Evolutionary conservation across 2,329 filamentous ascomycete species (phyloP), one percentile per base, ranked within the genome.

Genomic region (Periconia sp.): DNA sequence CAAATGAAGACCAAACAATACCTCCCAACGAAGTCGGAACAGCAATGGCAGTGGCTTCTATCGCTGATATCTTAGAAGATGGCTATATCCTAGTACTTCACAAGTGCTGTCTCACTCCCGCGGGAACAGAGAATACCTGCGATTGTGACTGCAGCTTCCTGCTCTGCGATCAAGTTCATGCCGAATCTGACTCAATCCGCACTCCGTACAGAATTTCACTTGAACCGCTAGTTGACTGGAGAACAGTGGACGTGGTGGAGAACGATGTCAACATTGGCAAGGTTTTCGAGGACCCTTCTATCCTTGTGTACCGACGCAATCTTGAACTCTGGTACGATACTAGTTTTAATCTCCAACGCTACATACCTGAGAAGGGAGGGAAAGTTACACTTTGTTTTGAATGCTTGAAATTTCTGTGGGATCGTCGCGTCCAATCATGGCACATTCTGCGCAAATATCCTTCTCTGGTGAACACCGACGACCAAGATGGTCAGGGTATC

Each of bases 331-430:
- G 42, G 10, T 9, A 47, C 20, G 42, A 50, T 1, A n/a, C 15
- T 41, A 23, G 42, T 2, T 41, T 53, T 14, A 13, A 42, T 23
- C 18, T 50, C 19, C 33, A 18, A 19, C 15, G 41, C 15, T 49
- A 46, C 9, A 45, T 52, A 15, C 47, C 42, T 10, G 45, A 20
- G 7, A 41, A 50, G 1, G 15, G 15, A 3, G 10, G 11, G 3
- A 27, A 33, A 5, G 5, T 49, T 13, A 48, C 40, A 6, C 52
- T 54, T n/a, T 60, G 58, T 23, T 13, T 53, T 7, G 40, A 49
- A n/a, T 60, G 58, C 30, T 20, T 60, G 23, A 11, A 37, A 15
- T 53, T 18, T 27, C 41, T 60, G 9, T 55, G 51, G 50, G 42
- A 58, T 10, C 31, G 46, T 11, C 45, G 55, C 2, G 20, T 49